A percentile compares a stretch with the other conserved stretches of the same genome.
Evolutionary conservation across 371 early-diverging fungal species (phyloP).

Genomic region (Zopfochytrium polystomum): DNA sequence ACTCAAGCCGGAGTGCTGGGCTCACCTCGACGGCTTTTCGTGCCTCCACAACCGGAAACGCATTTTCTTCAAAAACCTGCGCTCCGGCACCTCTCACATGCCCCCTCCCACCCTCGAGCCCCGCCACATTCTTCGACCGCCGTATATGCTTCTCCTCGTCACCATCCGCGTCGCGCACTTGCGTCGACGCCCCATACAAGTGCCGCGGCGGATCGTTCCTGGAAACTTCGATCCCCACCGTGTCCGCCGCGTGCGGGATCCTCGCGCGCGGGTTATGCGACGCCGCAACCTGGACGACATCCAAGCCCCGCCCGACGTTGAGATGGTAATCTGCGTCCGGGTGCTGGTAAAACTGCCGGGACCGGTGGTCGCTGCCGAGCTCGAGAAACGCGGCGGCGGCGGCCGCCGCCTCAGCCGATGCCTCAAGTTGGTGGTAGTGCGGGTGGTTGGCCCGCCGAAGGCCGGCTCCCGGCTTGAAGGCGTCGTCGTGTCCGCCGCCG

Average conservation of each 20-base stretch:
- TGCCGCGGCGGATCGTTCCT: constrained; percentile 1
- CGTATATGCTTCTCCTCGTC: neutral
- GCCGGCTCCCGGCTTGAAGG: too few species aligned
- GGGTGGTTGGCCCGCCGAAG: too few species aligned
- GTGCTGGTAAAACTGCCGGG: too few species aligned
- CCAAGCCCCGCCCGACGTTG: neutral
- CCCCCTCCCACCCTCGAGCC: neutral
- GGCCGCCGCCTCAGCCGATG: too few species aligned
- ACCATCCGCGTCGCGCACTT: neutral
- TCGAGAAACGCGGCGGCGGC: too few species aligned
- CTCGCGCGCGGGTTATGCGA: neutral
- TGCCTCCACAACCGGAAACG: constrained; percentile 8
- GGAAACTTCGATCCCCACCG: neutral
- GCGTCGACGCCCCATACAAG: constrained; percentile 8
- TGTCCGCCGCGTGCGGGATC: neutral
- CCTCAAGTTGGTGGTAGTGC: too few species aligned
- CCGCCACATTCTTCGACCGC: neutral
- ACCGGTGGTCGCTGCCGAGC: too few species aligned
- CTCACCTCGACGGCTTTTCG: too few species aligned
- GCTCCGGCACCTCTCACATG: constrained; percentile 25
- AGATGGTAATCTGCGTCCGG: too few species aligned
- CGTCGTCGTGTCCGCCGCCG: too few species aligned
- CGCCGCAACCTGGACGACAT: neutral
- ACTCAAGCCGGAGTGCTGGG: too few species aligned
- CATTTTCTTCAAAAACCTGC: constrained; percentile 19